Base-by-base conservation (phyloP, 2,329 filamentous ascomycete genomes). In the Colletotrichum higginsianum region DNA sequence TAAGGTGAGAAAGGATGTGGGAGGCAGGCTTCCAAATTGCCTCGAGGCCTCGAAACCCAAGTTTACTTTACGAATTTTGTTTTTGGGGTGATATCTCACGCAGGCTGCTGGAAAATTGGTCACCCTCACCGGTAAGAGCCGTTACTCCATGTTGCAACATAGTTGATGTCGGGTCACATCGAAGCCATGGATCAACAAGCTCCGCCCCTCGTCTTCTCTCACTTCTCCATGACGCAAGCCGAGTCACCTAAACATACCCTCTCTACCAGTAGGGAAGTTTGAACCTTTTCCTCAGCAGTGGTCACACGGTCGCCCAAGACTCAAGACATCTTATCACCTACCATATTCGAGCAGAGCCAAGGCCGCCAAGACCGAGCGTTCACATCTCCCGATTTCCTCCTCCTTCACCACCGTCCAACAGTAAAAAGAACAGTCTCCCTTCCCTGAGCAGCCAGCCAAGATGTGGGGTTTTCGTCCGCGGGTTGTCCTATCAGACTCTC, bases 281-380 rank as follows among this genome's bases (percentile, higher is more conserved):
- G 18, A 16, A 18, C 7, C 2, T 2, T 13, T n/a, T 8, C n/a
- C n/a, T 11, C 2, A 6, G n/a, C 12, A 13, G 4, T 21, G 11
- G 35, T 23, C 53, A 16, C n/a, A 40, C n/a, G 53, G 30, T 30
- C n/a, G n/a, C 35, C 18, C 53, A 40, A 21, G 21, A 56, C 6
- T n/a, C 18, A 21, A 56, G 4, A 56, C n/a, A 12, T 58, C 62
- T 40, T 65, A 3, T 38, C 62, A 42, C 62, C 62, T 65, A 53
- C 62, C 62, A 9, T 12, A 46, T 65, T 57, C 5, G 62, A 65
- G 13, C 21, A n/a, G 16, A 46, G 62, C 62, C 62, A 58, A 65
- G 62, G 11, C 21, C n/a, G 62, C 62, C 62, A 65, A 65, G 62
- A 49, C n/a, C 3, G 0, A 11, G 16, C 26, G 0, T 30, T 57